Percentiles rank a stretch among this genome's conserved stretches.
These are phyloP conservation scores for Amanita brunnescens DNA, from an alignment of 768 basidiomycete genomes.

Conservation along the genomic window DNA sequence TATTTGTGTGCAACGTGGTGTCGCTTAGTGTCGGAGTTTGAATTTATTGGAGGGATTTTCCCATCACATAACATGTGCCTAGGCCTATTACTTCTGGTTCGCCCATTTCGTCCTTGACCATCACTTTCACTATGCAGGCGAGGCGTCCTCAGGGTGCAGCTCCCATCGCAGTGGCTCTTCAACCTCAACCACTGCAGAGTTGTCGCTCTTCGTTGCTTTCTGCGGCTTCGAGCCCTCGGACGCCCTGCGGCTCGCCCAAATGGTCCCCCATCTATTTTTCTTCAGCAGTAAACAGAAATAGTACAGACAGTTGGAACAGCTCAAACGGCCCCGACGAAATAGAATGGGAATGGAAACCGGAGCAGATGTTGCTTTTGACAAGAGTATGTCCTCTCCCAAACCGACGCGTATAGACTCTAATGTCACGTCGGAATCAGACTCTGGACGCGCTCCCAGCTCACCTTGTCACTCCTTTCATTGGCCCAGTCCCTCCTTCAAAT, in stretches of 20 bases:
- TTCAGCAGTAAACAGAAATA: slow-evolving; percentile 47
- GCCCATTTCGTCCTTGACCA: slow-evolving; percentile 11
- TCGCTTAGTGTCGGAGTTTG: slow-evolving; percentile 8
- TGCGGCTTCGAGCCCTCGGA: slow-evolving; percentile 41
- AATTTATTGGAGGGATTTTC: neutral
- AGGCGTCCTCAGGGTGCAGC: slow-evolving; percentile 41
- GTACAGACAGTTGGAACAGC: slow-evolving; percentile 80
- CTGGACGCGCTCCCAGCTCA: slow-evolving; percentile 77
- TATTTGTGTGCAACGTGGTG: slow-evolving; percentile 3
- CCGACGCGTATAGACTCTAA: slow-evolving; percentile 8
- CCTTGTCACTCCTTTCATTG: slow-evolving; percentile 82
- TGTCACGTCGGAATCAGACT: slow-evolving; percentile 36
- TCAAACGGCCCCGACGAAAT: slow-evolving; percentile 63
- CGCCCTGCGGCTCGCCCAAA: slow-evolving; percentile 51
- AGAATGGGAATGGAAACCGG: slow-evolving; percentile 66
- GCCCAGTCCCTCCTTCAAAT: slow-evolving; percentile 76
- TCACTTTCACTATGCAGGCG: slow-evolving; percentile 33
- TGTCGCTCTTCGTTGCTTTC: slow-evolving; percentile 45
- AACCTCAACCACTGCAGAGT: slow-evolving; percentile 45
- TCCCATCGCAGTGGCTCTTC: slow-evolving; percentile 55
- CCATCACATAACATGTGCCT: slow-evolving; percentile 3
- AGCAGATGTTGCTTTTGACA: slow-evolving; percentile 58
- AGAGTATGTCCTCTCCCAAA: slow-evolving; percentile 35
- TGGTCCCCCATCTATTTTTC: slow-evolving; percentile 46
- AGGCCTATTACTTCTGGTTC: neutral